Percentiles rank a stretch among this genome's conserved stretches.
These are phyloP conservation scores for Xylaria sp. DNA, from an alignment of 2,329 filamentous ascomycete species.

Conservation along the genomic window DNA sequence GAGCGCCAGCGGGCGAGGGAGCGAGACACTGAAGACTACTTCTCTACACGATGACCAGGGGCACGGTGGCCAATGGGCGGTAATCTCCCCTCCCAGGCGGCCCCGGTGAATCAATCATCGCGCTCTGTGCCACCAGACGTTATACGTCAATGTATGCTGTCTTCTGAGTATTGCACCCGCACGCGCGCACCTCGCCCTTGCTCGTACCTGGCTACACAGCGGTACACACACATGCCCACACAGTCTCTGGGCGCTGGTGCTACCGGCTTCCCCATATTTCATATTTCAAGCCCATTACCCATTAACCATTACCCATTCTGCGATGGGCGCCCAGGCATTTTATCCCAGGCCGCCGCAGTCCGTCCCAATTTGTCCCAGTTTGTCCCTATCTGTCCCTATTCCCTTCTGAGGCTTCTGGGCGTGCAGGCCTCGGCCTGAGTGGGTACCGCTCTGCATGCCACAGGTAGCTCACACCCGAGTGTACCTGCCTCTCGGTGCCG, in stretches of 20 bases:
- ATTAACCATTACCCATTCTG: not conserved
- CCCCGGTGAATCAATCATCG: slow-evolving; percentile 21
- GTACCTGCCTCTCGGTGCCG: slow-evolving; percentile 30
- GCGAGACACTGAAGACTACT: slow-evolving; percentile 6
- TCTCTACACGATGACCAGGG: slow-evolving; percentile 14
- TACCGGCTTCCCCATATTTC: slow-evolving; percentile 13
- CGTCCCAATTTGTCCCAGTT: not conserved
- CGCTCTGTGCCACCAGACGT: slow-evolving; percentile 21
- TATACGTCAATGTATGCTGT: slow-evolving; percentile 17
- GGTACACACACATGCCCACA: not conserved
- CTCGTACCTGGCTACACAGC: not conserved
- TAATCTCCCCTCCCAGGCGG: slow-evolving; percentile 8
- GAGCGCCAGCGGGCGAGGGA: slow-evolving; percentile 3
- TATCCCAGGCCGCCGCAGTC: not conserved
- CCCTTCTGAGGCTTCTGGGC: slow-evolving; percentile 7
- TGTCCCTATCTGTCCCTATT: not conserved
- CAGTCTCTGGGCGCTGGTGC: slow-evolving; percentile 8
- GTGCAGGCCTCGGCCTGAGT: slow-evolving; percentile 18
- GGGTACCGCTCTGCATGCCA: slow-evolving; percentile 19
- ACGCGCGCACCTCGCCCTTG: not conserved
- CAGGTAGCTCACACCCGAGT: slow-evolving; percentile 16
- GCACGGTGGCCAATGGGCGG: slow-evolving; percentile 13
- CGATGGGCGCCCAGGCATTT: not conserved
- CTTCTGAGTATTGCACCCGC: slow-evolving; percentile 19
- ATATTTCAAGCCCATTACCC: slow-evolving; percentile 4